These are phyloP conservation scores for Acorus calamus DNA, from an alignment of 106 monocot species.

Conservation along the genomic window DNA sequence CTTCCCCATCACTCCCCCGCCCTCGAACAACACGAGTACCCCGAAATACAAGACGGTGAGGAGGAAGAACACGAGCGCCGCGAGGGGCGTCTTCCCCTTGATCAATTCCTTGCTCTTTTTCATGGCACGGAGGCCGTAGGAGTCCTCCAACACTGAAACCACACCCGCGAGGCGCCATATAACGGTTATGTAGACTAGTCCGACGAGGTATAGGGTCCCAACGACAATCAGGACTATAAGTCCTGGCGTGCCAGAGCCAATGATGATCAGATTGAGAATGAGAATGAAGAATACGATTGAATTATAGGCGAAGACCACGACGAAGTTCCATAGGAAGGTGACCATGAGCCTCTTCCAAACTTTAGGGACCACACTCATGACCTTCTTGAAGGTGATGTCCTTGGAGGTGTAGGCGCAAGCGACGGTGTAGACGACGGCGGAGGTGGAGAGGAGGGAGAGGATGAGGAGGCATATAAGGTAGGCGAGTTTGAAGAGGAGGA, in stretches of 20 bases:
- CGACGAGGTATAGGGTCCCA: constrained; percentile 22
- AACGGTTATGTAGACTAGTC: constrained; percentile 39
- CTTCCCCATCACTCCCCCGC: constrained; percentile 16
- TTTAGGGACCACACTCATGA: constrained; percentile 50
- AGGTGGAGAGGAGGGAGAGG: constrained; percentile 67
- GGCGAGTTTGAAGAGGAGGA: constrained; percentile 50
- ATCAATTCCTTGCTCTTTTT: constrained; percentile 25
- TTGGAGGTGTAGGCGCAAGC: constrained; percentile 72
- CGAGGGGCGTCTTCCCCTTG: constrained; percentile 45
- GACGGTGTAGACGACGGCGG: constrained; percentile 80
- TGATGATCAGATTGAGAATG: constrained; percentile 13
- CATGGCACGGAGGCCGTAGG: constrained; percentile 44
- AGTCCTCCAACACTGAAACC: constrained; percentile 53
- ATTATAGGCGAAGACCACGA: constrained; percentile 40
- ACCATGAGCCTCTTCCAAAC: constrained; percentile 54
- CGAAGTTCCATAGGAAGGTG: constrained; percentile 49
- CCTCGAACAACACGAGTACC: constrained; percentile 26
- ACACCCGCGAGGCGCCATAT: constrained; percentile 67
- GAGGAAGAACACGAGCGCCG: constrained; percentile 37
- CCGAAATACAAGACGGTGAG: constrained; percentile 34
- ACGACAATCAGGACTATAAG: constrained; percentile 6
- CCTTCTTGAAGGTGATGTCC: constrained; percentile 30
- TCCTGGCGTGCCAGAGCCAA: constrained; percentile 5
- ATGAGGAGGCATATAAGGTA: constrained; percentile 57
- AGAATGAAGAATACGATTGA: constrained; percentile 3